A percentile compares a stretch with the other conserved stretches of the same genome.
Evolutionary conservation across 345 rosid species (phyloP).

Genomic region (Psidium guajava): DNA sequence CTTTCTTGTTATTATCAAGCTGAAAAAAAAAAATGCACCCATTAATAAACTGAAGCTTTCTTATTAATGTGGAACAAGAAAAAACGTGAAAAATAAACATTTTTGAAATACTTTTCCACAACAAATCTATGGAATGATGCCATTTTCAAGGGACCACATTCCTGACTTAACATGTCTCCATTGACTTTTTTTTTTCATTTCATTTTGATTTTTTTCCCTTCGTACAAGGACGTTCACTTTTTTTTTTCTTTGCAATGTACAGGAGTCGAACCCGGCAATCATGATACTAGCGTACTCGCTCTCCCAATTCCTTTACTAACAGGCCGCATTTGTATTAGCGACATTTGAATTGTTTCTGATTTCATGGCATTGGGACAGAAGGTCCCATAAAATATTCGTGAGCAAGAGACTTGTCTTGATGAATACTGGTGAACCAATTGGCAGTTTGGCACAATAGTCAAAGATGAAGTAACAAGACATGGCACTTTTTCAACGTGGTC

Average conservation of each 20-base stretch:
- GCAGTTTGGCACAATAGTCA: background rate
- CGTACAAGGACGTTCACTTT: background rate
- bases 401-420: background rate
- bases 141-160: background rate
- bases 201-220: background rate
- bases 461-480: background rate
- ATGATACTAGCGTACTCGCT: too few species aligned
- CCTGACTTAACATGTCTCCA: background rate
- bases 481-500: background rate
- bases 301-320: too few species aligned
- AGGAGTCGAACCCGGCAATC: too few species aligned
- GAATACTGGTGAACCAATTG: background rate
- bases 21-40: background rate
- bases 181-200: background rate
- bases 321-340: too few species aligned
- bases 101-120: background rate
- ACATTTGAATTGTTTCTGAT: background rate
- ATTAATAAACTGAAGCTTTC: background rate
- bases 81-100: background rate
- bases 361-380: background rate
- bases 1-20: background rate
- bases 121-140: background rate
- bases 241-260: too few species aligned
- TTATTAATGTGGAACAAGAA: background rate
- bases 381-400: background rate